Conservation (phyloP, 495 filamentous ascomycete genomes). For the Penicillium verhagenii region DNA sequence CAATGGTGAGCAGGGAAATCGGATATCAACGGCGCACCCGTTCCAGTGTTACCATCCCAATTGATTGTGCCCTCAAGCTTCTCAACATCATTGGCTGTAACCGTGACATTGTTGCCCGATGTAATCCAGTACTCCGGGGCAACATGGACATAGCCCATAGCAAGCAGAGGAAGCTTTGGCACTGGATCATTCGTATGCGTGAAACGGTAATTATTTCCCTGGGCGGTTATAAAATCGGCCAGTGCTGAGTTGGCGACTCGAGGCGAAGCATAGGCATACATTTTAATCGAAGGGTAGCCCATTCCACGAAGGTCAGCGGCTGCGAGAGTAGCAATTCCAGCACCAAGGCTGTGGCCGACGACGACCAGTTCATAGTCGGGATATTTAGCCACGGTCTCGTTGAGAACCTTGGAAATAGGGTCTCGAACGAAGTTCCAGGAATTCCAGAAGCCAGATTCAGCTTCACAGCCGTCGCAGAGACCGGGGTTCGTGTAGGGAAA, state of each 20-base stretch:
- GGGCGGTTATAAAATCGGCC: slow-evolving; percentile 50
- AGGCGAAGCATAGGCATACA: slow-evolving; percentile 68
- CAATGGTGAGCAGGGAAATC: slow-evolving; percentile 38
- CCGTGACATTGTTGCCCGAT: slow-evolving; percentile 29
- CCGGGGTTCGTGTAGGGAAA: slow-evolving; percentile 35
- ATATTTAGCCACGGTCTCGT: slow-evolving; percentile 28
- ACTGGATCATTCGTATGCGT: slow-evolving; percentile 66
- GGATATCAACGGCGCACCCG: slow-evolving; percentile 18
- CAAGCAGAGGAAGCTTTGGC: slow-evolving; percentile 57
- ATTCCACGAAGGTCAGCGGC: slow-evolving; percentile 54
- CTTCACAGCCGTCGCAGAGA: slow-evolving; percentile 50
- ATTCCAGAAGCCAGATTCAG: slow-evolving; percentile 53
- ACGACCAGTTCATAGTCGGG: slow-evolving; percentile 53
- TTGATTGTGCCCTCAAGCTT: slow-evolving; percentile 35
- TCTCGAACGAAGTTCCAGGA: slow-evolving; percentile 46
- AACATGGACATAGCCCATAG: slow-evolving; percentile 57
- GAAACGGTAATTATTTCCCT: slow-evolving; percentile 58
- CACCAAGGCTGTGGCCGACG: slow-evolving; percentile 66
- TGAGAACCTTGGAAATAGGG: slow-evolving; percentile 37
- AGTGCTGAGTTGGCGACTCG: slow-evolving; percentile 59
- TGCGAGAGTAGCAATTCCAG: slow-evolving; percentile 58
- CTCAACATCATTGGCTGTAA: slow-evolving; percentile 33
- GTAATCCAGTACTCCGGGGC: slow-evolving; percentile 63
- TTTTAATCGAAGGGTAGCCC: slow-evolving; percentile 33
- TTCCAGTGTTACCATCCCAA: slow-evolving; percentile 42